Base-by-base conservation (phyloP, 495 filamentous ascomycete genomes). In the Pseudotulostoma volvatum region DNA sequence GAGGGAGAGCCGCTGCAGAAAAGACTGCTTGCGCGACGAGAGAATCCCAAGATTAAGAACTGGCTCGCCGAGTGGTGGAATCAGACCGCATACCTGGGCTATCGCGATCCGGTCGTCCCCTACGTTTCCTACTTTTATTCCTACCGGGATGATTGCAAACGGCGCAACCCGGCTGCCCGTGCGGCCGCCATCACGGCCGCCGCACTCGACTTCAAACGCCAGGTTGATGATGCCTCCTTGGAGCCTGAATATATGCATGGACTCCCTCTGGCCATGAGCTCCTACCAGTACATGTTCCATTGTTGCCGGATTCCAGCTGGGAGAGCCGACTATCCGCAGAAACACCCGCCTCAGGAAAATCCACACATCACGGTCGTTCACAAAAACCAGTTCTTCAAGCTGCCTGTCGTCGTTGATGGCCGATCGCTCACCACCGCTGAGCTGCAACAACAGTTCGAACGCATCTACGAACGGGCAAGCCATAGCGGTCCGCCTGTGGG, bases 61-160 rank as follows among this genome's bases (percentile, higher is more conserved):
- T 99, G 92, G 92, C 56, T 99, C 13, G 72, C 75, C 43, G 87
- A 96, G 49, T 99, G 92, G 92, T 99, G 92, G 92, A 93, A 95
- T 60, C 70, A 87, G 40, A 71, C 73, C 2, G 87, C 90, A 30
- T 99, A 99, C 62, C 71, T 99, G 39, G 70, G 54, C 41, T 94
- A 94, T 67, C 82, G 88, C 42, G 92, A 95, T 59, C 92, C 92
- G 25, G 83, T 99, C 18, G 81, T 96, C 19, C 92, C 92, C 40
- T 99, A 96, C 55, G 92, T 99, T 46, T 93, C 84, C 56, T 99
- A 99, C 70, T 99, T 99, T 64, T 99, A 99, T 67, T 93, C 85
- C 25, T 88, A 94, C 69, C 74, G 81, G 39, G 92, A 99, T 57
- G 92, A 99, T 56, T 77, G 85, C 36, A 69, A 78, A 50, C 76